These are phyloP conservation scores for Lactarius deliciosus DNA, from an alignment of 768 basidiomycete species.

Conservation along the genomic window DNA sequence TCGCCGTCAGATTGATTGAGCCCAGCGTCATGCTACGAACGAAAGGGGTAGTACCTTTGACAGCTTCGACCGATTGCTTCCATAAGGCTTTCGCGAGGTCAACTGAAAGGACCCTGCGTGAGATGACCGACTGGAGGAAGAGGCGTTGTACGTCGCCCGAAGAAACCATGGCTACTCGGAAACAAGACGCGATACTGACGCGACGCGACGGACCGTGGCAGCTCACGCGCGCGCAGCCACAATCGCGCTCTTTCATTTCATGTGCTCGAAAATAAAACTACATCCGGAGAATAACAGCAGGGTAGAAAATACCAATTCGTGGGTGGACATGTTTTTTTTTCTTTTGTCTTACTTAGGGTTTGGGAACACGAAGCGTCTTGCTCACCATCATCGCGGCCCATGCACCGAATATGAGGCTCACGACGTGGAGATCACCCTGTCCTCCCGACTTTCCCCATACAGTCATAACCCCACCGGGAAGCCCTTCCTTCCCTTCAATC, in stretches of 20 bases:
- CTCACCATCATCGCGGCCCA: slow-evolving; percentile 99
- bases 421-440: slow-evolving; percentile 81
- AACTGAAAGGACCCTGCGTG: slow-evolving; percentile 64
- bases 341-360: slow-evolving; percentile 45
- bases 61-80: slow-evolving; percentile 63
- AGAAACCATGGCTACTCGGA: slow-evolving; percentile 40
- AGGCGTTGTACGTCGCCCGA: slow-evolving; percentile 69
- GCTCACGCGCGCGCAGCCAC: background rate
- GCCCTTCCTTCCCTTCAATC: slow-evolving; percentile 74
- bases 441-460: slow-evolving; percentile 72
- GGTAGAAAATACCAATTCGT: background rate
- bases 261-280: background rate
- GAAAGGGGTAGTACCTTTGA: slow-evolving; percentile 52
- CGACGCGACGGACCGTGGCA: slow-evolving; percentile 31
- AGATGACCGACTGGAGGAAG: slow-evolving; percentile 77
- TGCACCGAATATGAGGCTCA: slow-evolving; percentile 69
- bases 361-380: slow-evolving; percentile 90
- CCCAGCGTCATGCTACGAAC: background rate
- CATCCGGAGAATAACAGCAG: background rate
- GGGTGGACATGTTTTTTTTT: background rate
- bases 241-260: background rate
- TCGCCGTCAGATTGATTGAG: background rate
- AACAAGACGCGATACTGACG: slow-evolving; percentile 23
- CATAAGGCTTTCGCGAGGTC: slow-evolving; percentile 65
- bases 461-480: slow-evolving; percentile 72